phyloP scores from a whole-genome alignment of 2,329 filamentous ascomycete species.

The Trichothecium roseum region DNA sequence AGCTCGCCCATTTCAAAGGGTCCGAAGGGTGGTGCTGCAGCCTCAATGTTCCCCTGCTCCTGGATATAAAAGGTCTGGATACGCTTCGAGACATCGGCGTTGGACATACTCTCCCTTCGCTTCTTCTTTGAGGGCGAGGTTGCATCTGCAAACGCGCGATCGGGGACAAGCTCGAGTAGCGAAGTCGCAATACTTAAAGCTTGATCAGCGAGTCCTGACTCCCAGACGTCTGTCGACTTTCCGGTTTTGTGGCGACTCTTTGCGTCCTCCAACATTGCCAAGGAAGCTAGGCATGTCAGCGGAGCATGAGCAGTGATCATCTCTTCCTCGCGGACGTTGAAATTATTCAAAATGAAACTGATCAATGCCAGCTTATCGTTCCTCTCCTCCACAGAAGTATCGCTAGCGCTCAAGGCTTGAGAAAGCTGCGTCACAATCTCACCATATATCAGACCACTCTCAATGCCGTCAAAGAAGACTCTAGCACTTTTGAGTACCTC shows the following conservation, averaged over 20 bases:
- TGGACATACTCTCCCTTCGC: constrained; percentile 10
- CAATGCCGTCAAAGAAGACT: constrained; percentile 94
- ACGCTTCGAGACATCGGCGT: constrained; percentile 44
- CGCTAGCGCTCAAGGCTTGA: constrained; percentile 42
- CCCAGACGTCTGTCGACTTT: constrained; percentile 22
- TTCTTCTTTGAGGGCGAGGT: constrained; percentile 2
- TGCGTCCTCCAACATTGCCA: constrained; percentile 55
- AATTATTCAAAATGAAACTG: constrained; percentile 73
- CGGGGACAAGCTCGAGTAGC: constrained; percentile 54
- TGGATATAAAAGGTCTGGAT: constrained; percentile 59
- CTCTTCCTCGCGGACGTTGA: constrained; percentile 92
- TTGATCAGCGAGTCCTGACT: constrained; percentile 17
- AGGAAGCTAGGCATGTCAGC: constrained; percentile 42
- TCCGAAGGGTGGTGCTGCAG: constrained; percentile 47
- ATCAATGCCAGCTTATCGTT: constrained; percentile 61
- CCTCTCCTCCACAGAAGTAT: constrained; percentile 32
- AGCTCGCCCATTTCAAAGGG: constrained; percentile 47
- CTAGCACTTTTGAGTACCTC: constrained; percentile 90
- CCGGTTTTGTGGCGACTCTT: constrained; percentile 23
- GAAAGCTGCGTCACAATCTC: constrained; percentile 63
- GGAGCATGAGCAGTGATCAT: constrained; percentile 86
- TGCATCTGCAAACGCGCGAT: constrained; percentile 44
- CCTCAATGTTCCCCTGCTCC: constrained; percentile 60
- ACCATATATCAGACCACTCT: constrained; percentile 85
- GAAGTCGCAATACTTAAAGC: constrained; percentile 40